These are phyloP conservation scores for Amniculicola lignicola DNA, from an alignment of 495 filamentous ascomycete species.

Conservation along the genomic window DNA sequence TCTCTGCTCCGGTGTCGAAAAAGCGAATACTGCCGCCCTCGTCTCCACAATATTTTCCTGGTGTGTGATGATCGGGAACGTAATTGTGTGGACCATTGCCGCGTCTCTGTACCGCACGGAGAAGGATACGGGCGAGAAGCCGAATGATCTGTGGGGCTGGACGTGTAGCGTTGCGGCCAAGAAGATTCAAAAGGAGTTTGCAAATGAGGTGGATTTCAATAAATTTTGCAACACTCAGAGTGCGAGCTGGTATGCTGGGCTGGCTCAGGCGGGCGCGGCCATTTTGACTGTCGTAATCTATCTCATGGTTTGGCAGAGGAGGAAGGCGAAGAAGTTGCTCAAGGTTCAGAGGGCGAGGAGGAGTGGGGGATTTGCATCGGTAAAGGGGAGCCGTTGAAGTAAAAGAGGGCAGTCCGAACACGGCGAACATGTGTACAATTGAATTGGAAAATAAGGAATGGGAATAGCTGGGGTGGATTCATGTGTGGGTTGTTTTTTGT, in stretches of 20 bases:
- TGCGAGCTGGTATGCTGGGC: constrained; percentile 34
- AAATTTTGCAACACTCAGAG: constrained; percentile 37
- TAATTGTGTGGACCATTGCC: constrained; percentile 35
- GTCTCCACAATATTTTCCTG: constrained; percentile 26
- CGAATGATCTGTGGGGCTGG: constrained; percentile 44
- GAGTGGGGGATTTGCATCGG: too few relatives aligned
- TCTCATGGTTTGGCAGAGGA: constrained; percentile 27
- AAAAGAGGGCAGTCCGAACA: too few relatives aligned
- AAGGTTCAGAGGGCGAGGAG: too few relatives aligned
- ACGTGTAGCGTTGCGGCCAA: constrained; percentile 37
- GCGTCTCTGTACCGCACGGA: constrained; percentile 32
- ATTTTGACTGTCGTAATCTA: constrained; percentile 33
- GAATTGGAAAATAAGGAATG: too few relatives aligned
- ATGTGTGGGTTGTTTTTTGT: too few relatives aligned
- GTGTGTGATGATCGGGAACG: constrained; percentile 30
- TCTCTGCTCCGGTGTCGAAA: constrained; percentile 17
- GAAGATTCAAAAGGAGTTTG: constrained; percentile 37
- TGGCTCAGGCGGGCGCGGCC: constrained; percentile 33
- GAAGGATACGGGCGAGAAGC: constrained; percentile 32
- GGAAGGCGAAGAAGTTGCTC: constrained; percentile 33
- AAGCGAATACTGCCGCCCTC: constrained; percentile 30
- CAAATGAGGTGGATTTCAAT: constrained; percentile 36
- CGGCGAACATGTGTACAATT: too few relatives aligned
- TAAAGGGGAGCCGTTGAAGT: too few relatives aligned
- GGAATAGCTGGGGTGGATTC: too few relatives aligned